Base-by-base conservation (phyloP, 176 grass and related monocot species). In the Otatea glauca region DNA sequence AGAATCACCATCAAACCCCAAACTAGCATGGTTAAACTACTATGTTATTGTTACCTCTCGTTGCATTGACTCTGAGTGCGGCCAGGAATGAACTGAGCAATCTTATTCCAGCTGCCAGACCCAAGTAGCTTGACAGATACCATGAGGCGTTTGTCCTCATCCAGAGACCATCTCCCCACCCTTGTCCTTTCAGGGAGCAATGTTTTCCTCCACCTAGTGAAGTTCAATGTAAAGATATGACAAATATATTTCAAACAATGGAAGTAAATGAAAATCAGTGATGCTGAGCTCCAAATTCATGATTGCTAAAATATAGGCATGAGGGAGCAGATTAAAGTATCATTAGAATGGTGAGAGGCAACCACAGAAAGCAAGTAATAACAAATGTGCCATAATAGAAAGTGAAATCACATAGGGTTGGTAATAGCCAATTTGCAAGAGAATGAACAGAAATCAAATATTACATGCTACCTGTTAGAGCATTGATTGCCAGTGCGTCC, bases 141-240 rank as follows among this genome's bases (percentile, higher is more conserved):
- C 85, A 92, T 88, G 18, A 98, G 91, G 13, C 81, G 89, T 79
- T 92, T 98, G 78, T 98, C 96, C 82, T 98, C 96, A 71, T 98
- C 89, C 32, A 90, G 81, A 69, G 68, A 81, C 96, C 96, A 98
- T 79, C 96, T 93, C 65, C 96, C 96, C 63, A 93, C 89, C 82
- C 86, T 92, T 77, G 84, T 93, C 79, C 87, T 95, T 69, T 83
- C 78, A 55, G 96, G 96, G 78, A 89, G 76, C 64, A 98, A 74
- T 11, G 96, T 87, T 90, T 91, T 92, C 62, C 83, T 92, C 87
- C 88, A 98, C 89, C 96, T 98, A 82, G 54, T 54, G 39, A 82
- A 71, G 58, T 73, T 35, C 53, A 62, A 72, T 18, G 48, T 54
- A 70, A 67, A 62, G n/a, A 77, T 72, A 70, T 64, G 51, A 29